phyloP scores from a whole-genome alignment of 1,284 basidiomycete genomes.

The Prillingera fragicola region DNA sequence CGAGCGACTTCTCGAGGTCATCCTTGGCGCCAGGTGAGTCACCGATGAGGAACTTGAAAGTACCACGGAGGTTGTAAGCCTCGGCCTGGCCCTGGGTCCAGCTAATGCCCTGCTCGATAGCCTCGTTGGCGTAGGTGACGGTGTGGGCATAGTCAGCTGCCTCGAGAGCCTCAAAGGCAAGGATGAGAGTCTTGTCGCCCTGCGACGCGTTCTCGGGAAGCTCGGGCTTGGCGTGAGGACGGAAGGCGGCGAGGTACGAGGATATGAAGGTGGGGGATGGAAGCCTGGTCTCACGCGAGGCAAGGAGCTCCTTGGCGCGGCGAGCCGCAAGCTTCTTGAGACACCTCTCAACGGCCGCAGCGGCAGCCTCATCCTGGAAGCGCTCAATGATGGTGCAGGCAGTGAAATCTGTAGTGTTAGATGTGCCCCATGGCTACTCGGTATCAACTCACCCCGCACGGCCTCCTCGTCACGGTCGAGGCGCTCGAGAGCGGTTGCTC shows the following conservation, averaged over 20 bases:
- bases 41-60: conserved; percentile 92
- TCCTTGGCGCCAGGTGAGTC: conserved; percentile 78
- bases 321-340: conserved; percentile 74
- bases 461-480: conserved; percentile 70
- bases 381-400: conserved; percentile 90
- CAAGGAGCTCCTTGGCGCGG: conserved; percentile 66
- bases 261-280: conserved; percentile 91
- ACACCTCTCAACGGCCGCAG: conserved; percentile 82
- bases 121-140: conserved; percentile 73
- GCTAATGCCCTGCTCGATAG: conserved; percentile 81
- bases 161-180: conserved; percentile 75
- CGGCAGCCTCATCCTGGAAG: conserved; percentile 77
- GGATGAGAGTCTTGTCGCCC: conserved; percentile 78
- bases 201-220: conserved; percentile 64
- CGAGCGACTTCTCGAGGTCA: conserved; percentile 74
- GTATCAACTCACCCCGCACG: conserved; percentile 59
- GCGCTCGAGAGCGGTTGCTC: conserved; percentile 78
- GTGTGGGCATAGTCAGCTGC: conserved; percentile 85
- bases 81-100: conserved; percentile 72
- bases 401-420: conserved; percentile 68
- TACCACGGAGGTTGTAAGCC: conserved; percentile 88
- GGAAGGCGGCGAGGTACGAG: conserved; percentile 96
- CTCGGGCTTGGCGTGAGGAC: conserved; percentile 63
- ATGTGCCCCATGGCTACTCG: not conserved
- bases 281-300: conserved; percentile 67